These are phyloP conservation scores for Pseudomassariella vexata DNA, from an alignment of 2,329 filamentous ascomycete genomes.

Conservation along the genomic window DNA sequence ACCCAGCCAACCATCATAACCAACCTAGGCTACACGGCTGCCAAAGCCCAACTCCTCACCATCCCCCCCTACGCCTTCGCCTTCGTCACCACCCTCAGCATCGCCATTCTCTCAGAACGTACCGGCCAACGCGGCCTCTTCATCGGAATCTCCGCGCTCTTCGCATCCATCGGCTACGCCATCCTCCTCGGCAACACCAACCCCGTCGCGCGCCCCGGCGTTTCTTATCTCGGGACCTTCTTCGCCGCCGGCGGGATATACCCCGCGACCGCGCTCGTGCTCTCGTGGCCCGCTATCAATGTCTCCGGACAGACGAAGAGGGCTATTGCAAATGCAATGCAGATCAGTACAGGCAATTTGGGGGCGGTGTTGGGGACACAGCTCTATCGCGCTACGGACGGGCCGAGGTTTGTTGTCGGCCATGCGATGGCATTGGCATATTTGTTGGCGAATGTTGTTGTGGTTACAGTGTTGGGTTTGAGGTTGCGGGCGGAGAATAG, in stretches of 20 bases:
- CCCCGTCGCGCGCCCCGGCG: conserved; percentile 41
- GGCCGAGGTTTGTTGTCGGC: conserved; percentile 59
- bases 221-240: conserved; percentile 56
- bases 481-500: conserved; percentile 54
- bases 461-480: conserved; percentile 46
- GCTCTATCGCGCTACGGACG: conserved; percentile 55
- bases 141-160: conserved; percentile 49
- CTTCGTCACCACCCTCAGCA: conserved; percentile 50
- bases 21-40: conserved; percentile 46
- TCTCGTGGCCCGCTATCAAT: conserved; percentile 68
- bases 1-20: conserved; percentile 45
- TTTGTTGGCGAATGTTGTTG: conserved; percentile 49
- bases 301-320: conserved; percentile 66
- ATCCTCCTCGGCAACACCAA: conserved; percentile 48
- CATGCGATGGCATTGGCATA: conserved; percentile 64
- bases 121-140: conserved; percentile 54
- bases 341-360: conserved; percentile 65
- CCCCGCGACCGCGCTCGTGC: conserved; percentile 54
- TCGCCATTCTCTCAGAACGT: conserved; percentile 57
- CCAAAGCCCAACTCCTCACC: conserved; percentile 51
- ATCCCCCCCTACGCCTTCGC: conserved; percentile 61
- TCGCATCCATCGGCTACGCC: conserved; percentile 59
- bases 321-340: conserved; percentile 62
- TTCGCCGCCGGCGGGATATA: conserved; percentile 64
- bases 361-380: conserved; percentile 66